Evolutionary conservation across 352 stramenopile species (phyloP).

Genomic region (Peronospora belbahrii): DNA sequence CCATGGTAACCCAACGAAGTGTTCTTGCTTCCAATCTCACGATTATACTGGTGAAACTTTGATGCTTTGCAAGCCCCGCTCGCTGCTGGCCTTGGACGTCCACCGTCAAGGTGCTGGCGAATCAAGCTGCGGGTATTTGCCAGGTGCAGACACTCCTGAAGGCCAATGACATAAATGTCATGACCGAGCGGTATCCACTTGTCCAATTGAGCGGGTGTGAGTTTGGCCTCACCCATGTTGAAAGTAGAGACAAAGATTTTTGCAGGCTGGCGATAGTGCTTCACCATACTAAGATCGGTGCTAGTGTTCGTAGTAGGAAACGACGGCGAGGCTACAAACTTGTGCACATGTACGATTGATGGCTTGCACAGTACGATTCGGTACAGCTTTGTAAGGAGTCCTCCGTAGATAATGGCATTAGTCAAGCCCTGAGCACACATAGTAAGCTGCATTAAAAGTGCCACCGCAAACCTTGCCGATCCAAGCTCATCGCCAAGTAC

Average conservation of each 20-base stretch:
- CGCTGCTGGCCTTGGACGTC: slow-evolving; percentile 19
- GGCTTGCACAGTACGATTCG: slow-evolving; percentile 18
- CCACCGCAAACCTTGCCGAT: slow-evolving; percentile 37
- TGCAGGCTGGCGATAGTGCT: slow-evolving; percentile 38
- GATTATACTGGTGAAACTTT: slow-evolving; percentile 52
- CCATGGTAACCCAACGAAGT: slow-evolving; percentile 80
- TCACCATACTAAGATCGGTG: slow-evolving; percentile 17
- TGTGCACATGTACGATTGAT: slow-evolving; percentile 20
- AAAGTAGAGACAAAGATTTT: slow-evolving; percentile 79
- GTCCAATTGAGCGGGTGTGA: slow-evolving; percentile 40
- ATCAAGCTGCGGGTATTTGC: slow-evolving; percentile 52
- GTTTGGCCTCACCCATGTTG: slow-evolving; percentile 71
- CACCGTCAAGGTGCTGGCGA: slow-evolving; percentile 52
- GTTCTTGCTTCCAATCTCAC: slow-evolving; percentile 75
- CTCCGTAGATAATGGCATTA: slow-evolving; percentile 60
- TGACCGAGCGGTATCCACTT: slow-evolving; percentile 79
- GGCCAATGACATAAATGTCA: slow-evolving; percentile 83
- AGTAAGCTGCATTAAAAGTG: slow-evolving; percentile 57
- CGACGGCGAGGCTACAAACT: slow-evolving; percentile 28
- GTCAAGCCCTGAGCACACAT: slow-evolving; percentile 55
- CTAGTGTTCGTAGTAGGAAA: slow-evolving; percentile 23
- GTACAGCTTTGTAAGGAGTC: slow-evolving; percentile 34
- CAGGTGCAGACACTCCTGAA: slow-evolving; percentile 85
- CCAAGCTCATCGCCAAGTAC: slow-evolving; percentile 42
- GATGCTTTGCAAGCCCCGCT: slow-evolving; percentile 14